A percentile compares a stretch with the other conserved stretches of the same genome.
Evolutionary conservation across 371 early-diverging fungal species (phyloP).

Genomic region (Phascolomyces articulosus): DNA sequence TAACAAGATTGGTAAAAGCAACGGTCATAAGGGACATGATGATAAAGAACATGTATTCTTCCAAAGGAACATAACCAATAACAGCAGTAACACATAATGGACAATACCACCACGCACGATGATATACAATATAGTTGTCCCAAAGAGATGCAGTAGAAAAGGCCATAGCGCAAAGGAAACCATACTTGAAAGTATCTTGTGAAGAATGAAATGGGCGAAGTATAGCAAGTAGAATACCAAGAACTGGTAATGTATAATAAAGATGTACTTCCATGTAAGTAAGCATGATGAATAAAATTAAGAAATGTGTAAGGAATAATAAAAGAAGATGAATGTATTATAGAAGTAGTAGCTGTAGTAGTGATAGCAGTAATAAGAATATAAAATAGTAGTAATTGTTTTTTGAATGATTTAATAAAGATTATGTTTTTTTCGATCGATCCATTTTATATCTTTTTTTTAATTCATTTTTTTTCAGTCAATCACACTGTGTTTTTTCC

Average conservation of each 20-base stretch:
- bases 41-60: slow-evolving; percentile 68
- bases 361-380: too few species aligned
- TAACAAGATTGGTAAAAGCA: slow-evolving; percentile 41
- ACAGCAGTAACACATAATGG: slow-evolving; percentile 52
- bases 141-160: slow-evolving; percentile 61
- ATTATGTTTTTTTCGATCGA: too few species aligned
- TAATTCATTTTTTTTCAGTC: too few species aligned
- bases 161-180: slow-evolving; percentile 46
- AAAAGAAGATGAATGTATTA: neutral
- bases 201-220: slow-evolving; percentile 44
- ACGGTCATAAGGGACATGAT: slow-evolving; percentile 62
- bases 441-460: too few species aligned
- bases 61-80: slow-evolving; percentile 66
- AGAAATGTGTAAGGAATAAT: neutral
- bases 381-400: too few species aligned
- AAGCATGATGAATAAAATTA: slow-evolving; percentile 26
- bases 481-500: too few species aligned
- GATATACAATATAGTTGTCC: slow-evolving; percentile 66
- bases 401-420: too few species aligned
- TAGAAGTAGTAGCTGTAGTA: too few species aligned
- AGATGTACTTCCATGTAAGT: slow-evolving; percentile 66
- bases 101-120: slow-evolving; percentile 60
- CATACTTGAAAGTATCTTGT: slow-evolving; percentile 45
- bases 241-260: slow-evolving; percentile 58
- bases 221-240: slow-evolving; percentile 35